phyloP scores from a whole-genome alignment of 768 basidiomycete genomes.

The Amanita inopinata region DNA sequence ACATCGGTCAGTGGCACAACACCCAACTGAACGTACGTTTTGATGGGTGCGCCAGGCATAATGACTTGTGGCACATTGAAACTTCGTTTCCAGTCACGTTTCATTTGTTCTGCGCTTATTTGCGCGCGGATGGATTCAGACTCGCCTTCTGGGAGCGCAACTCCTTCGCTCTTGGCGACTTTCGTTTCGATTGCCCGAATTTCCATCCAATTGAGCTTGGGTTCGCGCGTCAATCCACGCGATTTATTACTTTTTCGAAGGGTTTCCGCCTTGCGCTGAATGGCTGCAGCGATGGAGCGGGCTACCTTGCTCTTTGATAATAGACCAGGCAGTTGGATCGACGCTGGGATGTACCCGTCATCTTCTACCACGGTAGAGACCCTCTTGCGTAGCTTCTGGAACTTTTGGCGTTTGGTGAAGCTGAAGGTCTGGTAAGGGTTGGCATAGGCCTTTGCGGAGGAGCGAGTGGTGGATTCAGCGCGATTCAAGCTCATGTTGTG shows the following conservation, averaged over 20 bases:
- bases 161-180: not conserved
- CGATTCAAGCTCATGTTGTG: too few relatives aligned
- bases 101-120: not conserved
- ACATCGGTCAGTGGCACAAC: too few relatives aligned
- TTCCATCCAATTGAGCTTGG: conserved; percentile 4
- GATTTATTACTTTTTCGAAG: not conserved
- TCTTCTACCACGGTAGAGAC: conserved; percentile 4
- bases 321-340: not conserved
- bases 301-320: not conserved
- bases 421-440: not conserved
- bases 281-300: not conserved
- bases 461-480: not conserved
- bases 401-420: not conserved
- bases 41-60: conserved; percentile 1
- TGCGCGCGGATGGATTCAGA: not conserved
- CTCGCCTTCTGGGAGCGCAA: not conserved
- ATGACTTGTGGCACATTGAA: conserved; percentile 6
- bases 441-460: not conserved
- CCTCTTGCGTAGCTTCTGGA: conserved; percentile 1
- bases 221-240: not conserved
- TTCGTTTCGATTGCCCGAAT: not conserved
- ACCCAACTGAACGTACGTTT: not conserved
- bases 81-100: not conserved
- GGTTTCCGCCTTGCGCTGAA: conserved; percentile 1
- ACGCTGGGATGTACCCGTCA: not conserved